Conservation (phyloP, 768 basidiomycete genomes). For the Pseudohyphozyma bogoriensis region DNA sequence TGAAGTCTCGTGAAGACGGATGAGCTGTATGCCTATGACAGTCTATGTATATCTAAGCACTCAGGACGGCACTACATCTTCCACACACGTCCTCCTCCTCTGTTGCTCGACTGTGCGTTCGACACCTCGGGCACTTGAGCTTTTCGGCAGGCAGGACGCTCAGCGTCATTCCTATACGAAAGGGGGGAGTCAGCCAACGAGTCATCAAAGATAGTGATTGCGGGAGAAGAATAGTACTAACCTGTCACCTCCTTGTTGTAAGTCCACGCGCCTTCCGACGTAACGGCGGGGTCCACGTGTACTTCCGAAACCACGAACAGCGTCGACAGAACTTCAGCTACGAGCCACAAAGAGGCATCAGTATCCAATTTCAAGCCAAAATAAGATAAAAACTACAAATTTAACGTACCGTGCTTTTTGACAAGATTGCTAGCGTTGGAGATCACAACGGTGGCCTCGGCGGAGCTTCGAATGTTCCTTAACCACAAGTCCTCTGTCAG, state of each 20-base stretch:
- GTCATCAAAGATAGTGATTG: neutral
- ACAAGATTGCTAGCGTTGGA: slow-evolving; percentile 38
- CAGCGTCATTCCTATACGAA: slow-evolving; percentile 40
- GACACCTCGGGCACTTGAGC: slow-evolving; percentile 82
- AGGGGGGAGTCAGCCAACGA: slow-evolving; percentile 31
- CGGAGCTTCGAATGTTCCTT: slow-evolving; percentile 62
- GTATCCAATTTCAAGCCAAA: too few species aligned
- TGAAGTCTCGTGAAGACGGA: too few species aligned
- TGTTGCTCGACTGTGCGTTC: slow-evolving; percentile 53
- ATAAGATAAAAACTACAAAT: neutral
- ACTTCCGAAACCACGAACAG: slow-evolving; percentile 75
- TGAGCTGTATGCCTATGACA: too few species aligned
- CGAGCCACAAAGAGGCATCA: neutral
- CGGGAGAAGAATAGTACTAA: neutral
- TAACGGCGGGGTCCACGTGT: slow-evolving; percentile 37
- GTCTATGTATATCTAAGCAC: too few species aligned
- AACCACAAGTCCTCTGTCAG: neutral
- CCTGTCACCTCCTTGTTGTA: neutral
- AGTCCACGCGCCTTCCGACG: neutral
- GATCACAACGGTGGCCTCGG: slow-evolving; percentile 66
- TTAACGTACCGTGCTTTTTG: slow-evolving; percentile 37
- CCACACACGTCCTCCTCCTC: slow-evolving; percentile 48
- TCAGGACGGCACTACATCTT: slow-evolving; percentile 47
- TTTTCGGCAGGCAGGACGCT: slow-evolving; percentile 53
- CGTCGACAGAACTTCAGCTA: slow-evolving; percentile 57